These are phyloP conservation scores for Boletus smithii DNA, from an alignment of 1,284 basidiomycete genomes.

Conservation along the genomic window DNA sequence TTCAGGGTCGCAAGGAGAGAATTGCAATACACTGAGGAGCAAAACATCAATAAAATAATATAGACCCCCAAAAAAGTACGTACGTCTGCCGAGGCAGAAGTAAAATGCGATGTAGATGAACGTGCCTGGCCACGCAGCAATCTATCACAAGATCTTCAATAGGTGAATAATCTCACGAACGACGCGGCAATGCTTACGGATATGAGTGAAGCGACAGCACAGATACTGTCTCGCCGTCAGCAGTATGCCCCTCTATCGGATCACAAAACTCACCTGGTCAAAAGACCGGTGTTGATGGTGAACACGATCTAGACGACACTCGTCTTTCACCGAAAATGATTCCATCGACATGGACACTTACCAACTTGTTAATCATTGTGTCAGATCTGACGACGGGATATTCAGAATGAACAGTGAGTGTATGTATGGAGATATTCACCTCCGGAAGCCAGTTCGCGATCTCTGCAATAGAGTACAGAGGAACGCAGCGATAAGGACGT, in stretches of 20 bases:
- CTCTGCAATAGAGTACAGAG: slow-evolving; percentile 51
- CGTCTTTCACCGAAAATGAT: background rate
- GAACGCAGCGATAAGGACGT: slow-evolving; percentile 53
- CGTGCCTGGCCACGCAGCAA: slow-evolving; percentile 39
- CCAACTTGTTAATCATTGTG: slow-evolving; percentile 47
- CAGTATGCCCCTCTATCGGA: no score
- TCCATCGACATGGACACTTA: slow-evolving; percentile 13
- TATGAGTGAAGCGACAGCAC: slow-evolving; percentile 45
- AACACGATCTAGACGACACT: slow-evolving; percentile 40
- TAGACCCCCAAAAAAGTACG: slow-evolving; percentile 12
- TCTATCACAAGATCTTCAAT: slow-evolving; percentile 24
- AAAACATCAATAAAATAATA: background rate
- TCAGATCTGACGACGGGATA: slow-evolving; percentile 38
- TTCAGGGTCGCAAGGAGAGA: slow-evolving; percentile 52
- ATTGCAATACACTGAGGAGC: slow-evolving; percentile 45
- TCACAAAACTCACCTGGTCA: slow-evolving; percentile 29
- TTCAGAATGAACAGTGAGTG: background rate
- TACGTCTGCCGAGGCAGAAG: slow-evolving; percentile 49
- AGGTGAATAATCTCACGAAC: background rate
- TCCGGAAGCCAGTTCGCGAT: slow-evolving; percentile 56
- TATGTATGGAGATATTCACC: slow-evolving; percentile 29
- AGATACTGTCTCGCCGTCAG: slow-evolving; percentile 26
- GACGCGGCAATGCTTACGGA: slow-evolving; percentile 32
- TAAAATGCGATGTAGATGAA: slow-evolving; percentile 54
- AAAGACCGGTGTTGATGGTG: slow-evolving; percentile 48